phyloP scores from a whole-genome alignment of 192 early-diverging fungal species.

The Coemansia sp. region DNA sequence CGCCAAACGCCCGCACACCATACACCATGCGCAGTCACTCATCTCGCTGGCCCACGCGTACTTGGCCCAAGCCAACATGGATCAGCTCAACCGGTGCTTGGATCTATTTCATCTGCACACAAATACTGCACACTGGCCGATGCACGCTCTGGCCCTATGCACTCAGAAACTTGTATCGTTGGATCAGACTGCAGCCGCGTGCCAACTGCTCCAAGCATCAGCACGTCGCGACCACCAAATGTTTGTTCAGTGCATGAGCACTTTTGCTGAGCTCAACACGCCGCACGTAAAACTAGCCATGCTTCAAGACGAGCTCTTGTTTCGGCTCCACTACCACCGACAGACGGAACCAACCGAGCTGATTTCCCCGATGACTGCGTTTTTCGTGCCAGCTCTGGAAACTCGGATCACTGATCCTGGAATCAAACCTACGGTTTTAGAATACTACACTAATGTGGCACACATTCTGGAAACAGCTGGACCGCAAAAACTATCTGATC shows the following conservation, averaged over 20 bases:
- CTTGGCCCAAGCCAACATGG: neutral
- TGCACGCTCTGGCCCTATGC: constrained; percentile 13
- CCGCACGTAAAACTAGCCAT: neutral
- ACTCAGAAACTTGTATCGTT: constrained; percentile 5
- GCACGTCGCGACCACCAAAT: neutral
- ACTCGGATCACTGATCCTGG: neutral
- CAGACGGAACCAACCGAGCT: neutral
- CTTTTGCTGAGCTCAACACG: neutral
- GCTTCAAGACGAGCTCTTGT: constrained; percentile 22
- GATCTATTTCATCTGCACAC: constrained; percentile 2
- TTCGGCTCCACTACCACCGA: constrained; percentile 10
- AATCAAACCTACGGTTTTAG: neutral
- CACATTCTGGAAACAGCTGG: neutral
- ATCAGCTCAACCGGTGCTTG: neutral
- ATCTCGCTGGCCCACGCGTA: constrained; percentile 12
- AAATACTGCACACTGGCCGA: constrained; percentile 19
- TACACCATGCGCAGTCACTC: neutral
- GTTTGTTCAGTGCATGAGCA: constrained; percentile 7
- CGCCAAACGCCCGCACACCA: neutral
- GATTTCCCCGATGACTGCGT: constrained; percentile 10
- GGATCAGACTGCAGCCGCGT: neutral
- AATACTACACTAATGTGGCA: constrained; percentile 5
- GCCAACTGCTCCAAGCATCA: constrained; percentile 5
- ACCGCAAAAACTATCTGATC: neutral
- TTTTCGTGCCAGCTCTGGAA: constrained; percentile 7